Conservation (phyloP, 2,329 filamentous ascomycete species). For the Diaporthe citrichinensis region DNA sequence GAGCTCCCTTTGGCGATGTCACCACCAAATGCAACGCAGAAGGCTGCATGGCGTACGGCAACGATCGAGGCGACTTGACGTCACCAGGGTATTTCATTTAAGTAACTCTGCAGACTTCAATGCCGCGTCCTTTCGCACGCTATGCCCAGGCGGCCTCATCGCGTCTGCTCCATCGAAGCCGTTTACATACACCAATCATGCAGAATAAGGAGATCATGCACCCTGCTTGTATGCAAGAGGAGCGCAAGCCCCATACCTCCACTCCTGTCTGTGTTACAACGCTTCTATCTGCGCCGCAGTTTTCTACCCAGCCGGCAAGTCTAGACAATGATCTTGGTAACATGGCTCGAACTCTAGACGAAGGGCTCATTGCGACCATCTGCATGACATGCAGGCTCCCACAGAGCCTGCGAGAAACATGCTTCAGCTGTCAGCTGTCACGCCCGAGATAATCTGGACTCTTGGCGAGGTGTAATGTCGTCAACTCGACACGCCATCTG, state of each 20-base stretch:
- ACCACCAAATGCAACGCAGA: not conserved
- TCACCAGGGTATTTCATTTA: not conserved
- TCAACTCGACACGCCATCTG: not conserved
- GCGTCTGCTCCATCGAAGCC: not conserved
- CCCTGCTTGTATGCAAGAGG: not conserved
- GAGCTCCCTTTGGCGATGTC: not conserved
- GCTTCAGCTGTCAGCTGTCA: not conserved
- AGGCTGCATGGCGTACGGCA: not conserved
- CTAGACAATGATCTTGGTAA: not conserved
- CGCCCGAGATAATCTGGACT: not conserved
- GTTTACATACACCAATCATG: no score
- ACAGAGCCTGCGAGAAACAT: not conserved
- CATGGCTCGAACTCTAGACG: not conserved
- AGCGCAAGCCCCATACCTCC: not conserved
- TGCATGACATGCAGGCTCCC: not conserved
- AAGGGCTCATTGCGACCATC: not conserved
- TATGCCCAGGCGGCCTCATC: not conserved
- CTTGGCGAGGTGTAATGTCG: not conserved
- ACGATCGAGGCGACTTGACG: no score
- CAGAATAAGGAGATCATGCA: not conserved
- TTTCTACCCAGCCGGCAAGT: not conserved
- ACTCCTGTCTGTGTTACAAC: not conserved
- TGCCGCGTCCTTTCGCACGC: not conserved
- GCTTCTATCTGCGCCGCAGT: not conserved
- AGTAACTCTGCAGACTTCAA: not conserved